Base-by-base conservation (phyloP, 176 grass and related monocot genomes). In the Rhynchospora pubera region DNA sequence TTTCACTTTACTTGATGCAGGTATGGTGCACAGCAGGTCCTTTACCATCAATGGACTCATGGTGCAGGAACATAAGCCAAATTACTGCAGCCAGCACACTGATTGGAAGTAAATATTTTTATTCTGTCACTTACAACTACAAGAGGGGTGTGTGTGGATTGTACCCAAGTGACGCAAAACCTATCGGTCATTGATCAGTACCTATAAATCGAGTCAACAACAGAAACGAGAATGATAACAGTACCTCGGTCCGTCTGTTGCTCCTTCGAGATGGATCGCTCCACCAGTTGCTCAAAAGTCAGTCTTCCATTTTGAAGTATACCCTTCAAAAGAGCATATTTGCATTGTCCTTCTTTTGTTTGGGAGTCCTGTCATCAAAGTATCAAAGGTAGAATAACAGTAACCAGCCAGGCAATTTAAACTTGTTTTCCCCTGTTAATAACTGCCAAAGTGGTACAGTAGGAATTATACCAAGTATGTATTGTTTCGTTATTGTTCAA, bases 241-340 rank as follows among this genome's bases (percentile, higher is more conserved):
- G 16, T 57, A 42, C 32, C 81, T 39, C 70, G 80, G 76, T 89
- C 82, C 82, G 71, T 56, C 48, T 45, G 26, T 61, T 79, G 10
- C 28, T 62, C 50, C 86, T 88, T 94, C 64, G 84, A 87, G 18
- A 67, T 70, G 30, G 90, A 86, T 63, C 89, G 84, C 61, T 77
- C 87, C 67, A 94, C 81, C 43, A 94, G 88, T 85, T 98, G 92
- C 62, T 91, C 75, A 82, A 98, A 94, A 86, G 95, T 98, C 82
- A 98, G 87, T 67, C 92, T 94, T 65, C 92, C 95, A 88, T 98
- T 91, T 78, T 88, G 87, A 83, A 98, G 75, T 79, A 98, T 84
- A 79, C 90, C 92, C 83, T 93, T 87, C 5, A 93, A 85, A 88
- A 98, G 81, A 80, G 34, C 45, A 53, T 26, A 48, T 73, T 11